Conservation (phyloP, 495 filamentous ascomycete species). For the Penicillium salamii region DNA sequence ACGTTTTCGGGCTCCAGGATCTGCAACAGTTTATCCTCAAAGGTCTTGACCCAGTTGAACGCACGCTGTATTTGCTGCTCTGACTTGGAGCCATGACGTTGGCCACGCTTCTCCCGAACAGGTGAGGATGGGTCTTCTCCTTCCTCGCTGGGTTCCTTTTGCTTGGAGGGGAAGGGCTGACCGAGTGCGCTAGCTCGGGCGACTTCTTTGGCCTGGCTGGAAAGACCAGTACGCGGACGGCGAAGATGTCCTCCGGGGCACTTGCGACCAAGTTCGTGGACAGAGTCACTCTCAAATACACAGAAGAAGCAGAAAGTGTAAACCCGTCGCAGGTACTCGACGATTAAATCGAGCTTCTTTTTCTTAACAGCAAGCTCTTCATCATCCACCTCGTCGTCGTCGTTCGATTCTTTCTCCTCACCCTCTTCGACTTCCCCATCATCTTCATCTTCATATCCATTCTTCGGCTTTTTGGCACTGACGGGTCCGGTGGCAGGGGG, state of each 20-base stretch:
- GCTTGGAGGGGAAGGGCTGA: slow-evolving; percentile 76
- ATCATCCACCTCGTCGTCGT: slow-evolving; percentile 82
- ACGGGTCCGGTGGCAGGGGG: slow-evolving; percentile 57
- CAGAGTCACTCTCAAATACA: slow-evolving; percentile 95
- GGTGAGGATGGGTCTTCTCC: slow-evolving; percentile 60
- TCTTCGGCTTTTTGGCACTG: slow-evolving; percentile 59
- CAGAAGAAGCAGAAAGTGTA: slow-evolving; percentile 99
- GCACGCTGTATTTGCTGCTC: slow-evolving; percentile 91
- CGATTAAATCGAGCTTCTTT: slow-evolving; percentile 92
- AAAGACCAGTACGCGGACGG: slow-evolving; percentile 79
- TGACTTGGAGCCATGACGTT: slow-evolving; percentile 64
- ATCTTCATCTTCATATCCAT: slow-evolving; percentile 59
- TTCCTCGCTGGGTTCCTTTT: slow-evolving; percentile 63
- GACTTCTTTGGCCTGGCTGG: slow-evolving; percentile 76
- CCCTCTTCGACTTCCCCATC: slow-evolving; percentile 72
- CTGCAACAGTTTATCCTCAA: slow-evolving; percentile 92
- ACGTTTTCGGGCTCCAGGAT: slow-evolving; percentile 86
- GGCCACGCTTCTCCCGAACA: slow-evolving; percentile 63
- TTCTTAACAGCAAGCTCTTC: slow-evolving; percentile 88
- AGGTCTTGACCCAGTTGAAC: slow-evolving; percentile 99
- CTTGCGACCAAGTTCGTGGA: slow-evolving; percentile 92
- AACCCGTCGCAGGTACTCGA: slow-evolving; percentile 93
- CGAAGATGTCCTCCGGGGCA: slow-evolving; percentile 96
- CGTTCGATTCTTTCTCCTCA: slow-evolving; percentile 68
- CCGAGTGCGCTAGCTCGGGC: slow-evolving; percentile 77